phyloP scores from a whole-genome alignment of 1,284 basidiomycete genomes.

The Afroboletus lepidellus region DNA sequence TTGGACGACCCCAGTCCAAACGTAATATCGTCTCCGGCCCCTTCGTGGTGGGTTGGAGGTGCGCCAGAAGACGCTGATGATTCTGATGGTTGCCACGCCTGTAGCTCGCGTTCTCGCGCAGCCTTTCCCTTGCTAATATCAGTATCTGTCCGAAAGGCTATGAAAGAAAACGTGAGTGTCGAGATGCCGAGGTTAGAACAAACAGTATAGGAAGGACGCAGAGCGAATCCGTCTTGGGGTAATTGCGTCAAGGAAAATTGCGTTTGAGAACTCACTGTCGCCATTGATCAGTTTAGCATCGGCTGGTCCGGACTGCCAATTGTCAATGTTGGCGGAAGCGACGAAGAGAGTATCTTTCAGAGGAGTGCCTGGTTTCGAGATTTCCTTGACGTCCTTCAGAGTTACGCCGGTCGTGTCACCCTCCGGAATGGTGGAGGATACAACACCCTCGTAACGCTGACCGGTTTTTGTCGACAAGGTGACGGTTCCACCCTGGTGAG shows the following conservation, averaged over 20 bases:
- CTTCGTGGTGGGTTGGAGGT: slow-evolving; percentile 21
- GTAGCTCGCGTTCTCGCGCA: slow-evolving; percentile 77
- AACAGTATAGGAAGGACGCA: background rate
- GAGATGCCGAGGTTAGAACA: background rate
- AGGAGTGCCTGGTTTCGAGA: slow-evolving; percentile 58
- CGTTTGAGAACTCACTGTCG: slow-evolving; percentile 49
- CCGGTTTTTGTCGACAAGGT: slow-evolving; percentile 67
- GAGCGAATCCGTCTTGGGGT: background rate
- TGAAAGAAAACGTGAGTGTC: slow-evolving; percentile 19
- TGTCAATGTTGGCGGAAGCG: slow-evolving; percentile 66
- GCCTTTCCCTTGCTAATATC: slow-evolving; percentile 70
- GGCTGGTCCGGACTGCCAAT: slow-evolving; percentile 70
- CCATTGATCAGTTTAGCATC: slow-evolving; percentile 65
- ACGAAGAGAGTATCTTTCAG: slow-evolving; percentile 70
- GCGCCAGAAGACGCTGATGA: slow-evolving; percentile 21
- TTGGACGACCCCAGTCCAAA: slow-evolving; percentile 55
- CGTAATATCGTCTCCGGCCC: slow-evolving; percentile 60
- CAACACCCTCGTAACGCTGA: slow-evolving; percentile 68
- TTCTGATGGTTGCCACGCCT: slow-evolving; percentile 69
- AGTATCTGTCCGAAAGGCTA: slow-evolving; percentile 85
- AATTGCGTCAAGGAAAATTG: background rate
- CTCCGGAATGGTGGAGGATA: slow-evolving; percentile 59
- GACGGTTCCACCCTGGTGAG: slow-evolving; percentile 65
- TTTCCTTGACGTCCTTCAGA: slow-evolving; percentile 72
- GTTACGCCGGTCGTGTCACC: slow-evolving; percentile 69